Percentiles rank a stretch among this genome's conserved stretches.
These are phyloP conservation scores for Fusarium paranaense DNA, from an alignment of 2,329 filamentous ascomycete species.

Conservation along the genomic window DNA sequence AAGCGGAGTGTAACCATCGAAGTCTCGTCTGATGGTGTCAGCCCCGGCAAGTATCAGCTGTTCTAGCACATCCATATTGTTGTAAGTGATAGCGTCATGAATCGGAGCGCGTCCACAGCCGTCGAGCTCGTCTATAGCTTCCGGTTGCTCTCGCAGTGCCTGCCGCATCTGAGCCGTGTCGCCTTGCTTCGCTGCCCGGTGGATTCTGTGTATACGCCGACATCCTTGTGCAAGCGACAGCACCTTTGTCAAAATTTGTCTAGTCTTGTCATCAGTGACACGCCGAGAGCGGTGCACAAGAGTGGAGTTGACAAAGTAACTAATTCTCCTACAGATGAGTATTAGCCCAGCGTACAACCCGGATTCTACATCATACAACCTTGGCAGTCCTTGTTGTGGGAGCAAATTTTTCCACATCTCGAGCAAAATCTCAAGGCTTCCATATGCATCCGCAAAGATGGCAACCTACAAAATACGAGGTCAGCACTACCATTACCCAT, in stretches of 20 bases:
- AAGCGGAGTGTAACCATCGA: accelerated
- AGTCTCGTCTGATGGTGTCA: neutral
- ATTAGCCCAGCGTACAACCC: neutral
- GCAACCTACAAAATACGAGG: too few relatives aligned
- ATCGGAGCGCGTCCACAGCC: accelerated
- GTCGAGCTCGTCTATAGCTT: conserved; percentile 1
- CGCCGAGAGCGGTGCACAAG: accelerated
- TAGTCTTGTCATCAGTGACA: accelerated
- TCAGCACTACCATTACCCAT: neutral
- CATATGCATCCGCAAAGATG: too few relatives aligned
- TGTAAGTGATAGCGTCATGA: accelerated
- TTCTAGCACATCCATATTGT: neutral
- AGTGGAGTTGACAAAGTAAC: accelerated
- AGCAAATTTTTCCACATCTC: conserved; percentile 25
- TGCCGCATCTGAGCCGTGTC: neutral
- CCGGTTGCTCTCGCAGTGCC: conserved; percentile 3
- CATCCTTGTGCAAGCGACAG: neutral
- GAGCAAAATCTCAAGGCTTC: neutral
- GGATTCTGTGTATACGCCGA: neutral
- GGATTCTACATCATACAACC: too few relatives aligned
- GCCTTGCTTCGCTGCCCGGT: neutral
- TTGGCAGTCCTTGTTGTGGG: conserved; percentile 7
- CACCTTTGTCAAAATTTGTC: neutral
- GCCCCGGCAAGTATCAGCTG: conserved; percentile 5
- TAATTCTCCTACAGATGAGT: neutral